Percentiles rank a stretch among this genome's conserved stretches.
Evolutionary conservation across 352 stramenopile genomes (phyloP).

Genomic region (Globisporangium nagaii): DNA sequence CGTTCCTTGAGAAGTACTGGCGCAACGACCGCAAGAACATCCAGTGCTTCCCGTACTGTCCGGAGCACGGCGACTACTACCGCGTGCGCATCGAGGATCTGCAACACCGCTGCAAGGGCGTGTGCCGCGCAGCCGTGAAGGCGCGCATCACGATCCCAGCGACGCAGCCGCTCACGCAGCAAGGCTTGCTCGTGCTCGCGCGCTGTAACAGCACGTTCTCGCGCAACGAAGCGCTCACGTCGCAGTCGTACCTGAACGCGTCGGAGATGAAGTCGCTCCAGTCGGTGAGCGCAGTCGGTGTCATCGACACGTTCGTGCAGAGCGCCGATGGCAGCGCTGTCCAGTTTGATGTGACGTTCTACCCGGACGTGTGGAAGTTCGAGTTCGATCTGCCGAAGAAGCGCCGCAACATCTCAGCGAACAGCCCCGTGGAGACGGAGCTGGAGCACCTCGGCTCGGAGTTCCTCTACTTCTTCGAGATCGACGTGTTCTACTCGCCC

Average conservation of each 20-base stretch:
- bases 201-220: constrained; percentile 85
- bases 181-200: constrained; percentile 53
- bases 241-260: constrained; percentile 39
- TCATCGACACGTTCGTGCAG: constrained; percentile 52
- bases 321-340: constrained; percentile 31
- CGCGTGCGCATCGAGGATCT: constrained; percentile 83
- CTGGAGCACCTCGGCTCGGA: constrained; percentile 40
- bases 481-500: constrained; percentile 71
- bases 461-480: constrained; percentile 86
- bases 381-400: constrained; percentile 87
- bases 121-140: constrained; percentile 78
- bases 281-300: constrained; percentile 54
- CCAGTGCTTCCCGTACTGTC: constrained; percentile 88
- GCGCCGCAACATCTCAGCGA: constrained; percentile 51
- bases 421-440: constrained; percentile 21
- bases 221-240: constrained; percentile 44
- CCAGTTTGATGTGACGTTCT: constrained; percentile 80
- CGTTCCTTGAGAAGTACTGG: constrained; percentile 88
- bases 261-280: constrained; percentile 71
- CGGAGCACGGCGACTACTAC: constrained; percentile 88
- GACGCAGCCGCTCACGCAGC: constrained; percentile 23
- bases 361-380: constrained; percentile 88
- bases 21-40: constrained; percentile 91
- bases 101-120: constrained; percentile 77
- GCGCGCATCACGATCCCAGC: constrained; percentile 57